Evolutionary conservation across 768 basidiomycete species (phyloP), one percentile per base, ranked within the genome.

Genomic region (Rickenella mellea): DNA sequence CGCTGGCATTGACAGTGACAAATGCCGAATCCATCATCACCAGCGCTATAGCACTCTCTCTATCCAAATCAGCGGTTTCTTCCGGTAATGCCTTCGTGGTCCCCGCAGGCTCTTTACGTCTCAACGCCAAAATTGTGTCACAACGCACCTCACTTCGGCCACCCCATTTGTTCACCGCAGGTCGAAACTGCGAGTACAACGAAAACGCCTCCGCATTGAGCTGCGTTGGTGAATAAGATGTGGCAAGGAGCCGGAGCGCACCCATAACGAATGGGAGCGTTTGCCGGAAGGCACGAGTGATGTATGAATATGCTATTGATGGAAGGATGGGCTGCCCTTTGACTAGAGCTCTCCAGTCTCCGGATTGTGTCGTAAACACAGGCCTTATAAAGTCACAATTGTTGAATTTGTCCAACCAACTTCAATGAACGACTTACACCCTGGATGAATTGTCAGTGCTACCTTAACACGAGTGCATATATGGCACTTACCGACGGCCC

Each of bases 151-250:
- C 78, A 3, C 80, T 85, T 43, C 76, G 72, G 57, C 82, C 75
- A 5, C 93, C 93, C 93, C 93, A 98, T 20, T 76, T 79, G 21
- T 77, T 77, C 0, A 79, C 80, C 10, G 69, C 67, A 8, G 93
- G 93, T 44, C 93, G 79, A 59, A 97, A 96, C 14, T 86, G 82
- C 20, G 78, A 74, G 57, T 97, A 98, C 31, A 98, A 67, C 15
- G 70, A 63, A 67, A 84, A 92, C 7, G 83, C 94, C 43, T 69
- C 64, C 36, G 55, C 56, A 52, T 81, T 83, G 15, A 89, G 66
- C 39, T 83, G 78, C 33, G 69, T 55, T 0, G 73, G 65, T 6
- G 65, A 47, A 50, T 75, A 86, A 47, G 74, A 81, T 25, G 68
- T 61, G 4, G 78, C 81, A 27, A 89, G 66, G 24, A 88, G 65